Evolutionary conservation across 192 early-diverging fungal species (phyloP).

Genomic region (Blastocladiella britannica): DNA sequence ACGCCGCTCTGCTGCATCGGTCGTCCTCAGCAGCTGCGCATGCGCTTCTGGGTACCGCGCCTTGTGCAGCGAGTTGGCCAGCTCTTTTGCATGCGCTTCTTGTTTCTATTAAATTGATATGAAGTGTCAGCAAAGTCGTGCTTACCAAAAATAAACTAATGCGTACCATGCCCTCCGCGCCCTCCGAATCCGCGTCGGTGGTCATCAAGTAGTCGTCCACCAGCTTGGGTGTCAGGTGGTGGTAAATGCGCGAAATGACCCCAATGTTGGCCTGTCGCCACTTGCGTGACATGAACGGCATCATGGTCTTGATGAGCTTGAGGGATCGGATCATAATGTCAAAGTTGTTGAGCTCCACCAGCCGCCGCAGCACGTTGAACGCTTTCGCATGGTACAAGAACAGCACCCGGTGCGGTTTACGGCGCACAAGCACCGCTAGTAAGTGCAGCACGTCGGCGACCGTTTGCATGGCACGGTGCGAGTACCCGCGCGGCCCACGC

Average conservation of each 20-base stretch:
- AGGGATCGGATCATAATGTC: neutral
- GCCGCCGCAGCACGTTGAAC: neutral
- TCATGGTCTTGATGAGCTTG: neutral
- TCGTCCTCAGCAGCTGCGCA: too few species aligned
- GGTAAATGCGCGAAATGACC: neutral
- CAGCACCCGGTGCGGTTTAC: neutral
- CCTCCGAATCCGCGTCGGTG: neutral
- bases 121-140: too few species aligned
- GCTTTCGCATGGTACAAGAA: neutral
- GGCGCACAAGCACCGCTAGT: neutral
- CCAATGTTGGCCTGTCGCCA: neutral
- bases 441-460: neutral
- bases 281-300: neutral
- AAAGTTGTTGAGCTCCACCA: neutral
- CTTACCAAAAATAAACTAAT: too few species aligned
- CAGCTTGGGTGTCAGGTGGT: neutral
- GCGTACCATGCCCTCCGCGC: neutral
- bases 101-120: too few species aligned
- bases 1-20: too few species aligned
- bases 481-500: too few species aligned
- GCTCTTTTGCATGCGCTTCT: too few species aligned
- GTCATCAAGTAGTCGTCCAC: neutral
- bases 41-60: too few species aligned
- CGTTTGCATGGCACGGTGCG: too few species aligned
- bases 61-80: too few species aligned